Evolutionary conservation across 177 flowering plant genomes (phyloP).

Genomic region (Telopea speciosissima): DNA sequence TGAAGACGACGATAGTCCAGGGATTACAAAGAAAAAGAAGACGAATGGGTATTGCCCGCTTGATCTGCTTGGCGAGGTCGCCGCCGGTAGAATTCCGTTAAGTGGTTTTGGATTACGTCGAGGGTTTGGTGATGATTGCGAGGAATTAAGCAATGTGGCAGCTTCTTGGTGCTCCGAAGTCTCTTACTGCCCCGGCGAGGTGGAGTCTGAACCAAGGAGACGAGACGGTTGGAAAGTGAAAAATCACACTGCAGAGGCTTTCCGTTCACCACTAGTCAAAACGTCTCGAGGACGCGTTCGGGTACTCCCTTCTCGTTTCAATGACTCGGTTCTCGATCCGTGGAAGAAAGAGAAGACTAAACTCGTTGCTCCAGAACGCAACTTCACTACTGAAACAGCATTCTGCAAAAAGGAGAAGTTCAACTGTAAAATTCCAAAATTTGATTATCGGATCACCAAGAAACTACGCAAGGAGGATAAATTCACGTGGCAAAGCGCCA

Average conservation of each 20-base stretch:
- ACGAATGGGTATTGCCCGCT: slow-evolving; percentile 13
- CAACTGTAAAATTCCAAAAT: slow-evolving; percentile 23
- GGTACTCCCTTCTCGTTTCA: slow-evolving; percentile 55
- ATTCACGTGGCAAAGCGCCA: not conserved
- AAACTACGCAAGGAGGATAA: slow-evolving; percentile 15
- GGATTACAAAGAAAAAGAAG: slow-evolving; percentile 29
- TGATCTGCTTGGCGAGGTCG: slow-evolving; percentile 19
- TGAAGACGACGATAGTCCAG: slow-evolving; percentile 18
- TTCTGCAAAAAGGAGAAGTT: slow-evolving; percentile 25
- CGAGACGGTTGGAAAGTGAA: not conserved
- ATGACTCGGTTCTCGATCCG: slow-evolving; percentile 44
- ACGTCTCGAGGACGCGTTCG: slow-evolving; percentile 57
- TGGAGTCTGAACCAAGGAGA: slow-evolving; percentile 19
- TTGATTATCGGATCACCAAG: slow-evolving; percentile 13
- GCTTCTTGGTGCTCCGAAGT: slow-evolving; percentile 34
- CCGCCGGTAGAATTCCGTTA: slow-evolving; percentile 11
- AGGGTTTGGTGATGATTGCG: slow-evolving; percentile 9
- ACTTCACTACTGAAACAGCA: slow-evolving; percentile 24
- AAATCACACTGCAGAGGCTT: slow-evolving; percentile 12
- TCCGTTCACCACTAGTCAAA: slow-evolving; percentile 31
- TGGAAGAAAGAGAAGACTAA: slow-evolving; percentile 43
- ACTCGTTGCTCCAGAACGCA: slow-evolving; percentile 22
- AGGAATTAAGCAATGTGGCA: slow-evolving; percentile 24
- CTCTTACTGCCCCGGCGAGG: slow-evolving; percentile 25
- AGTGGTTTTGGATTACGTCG: slow-evolving; percentile 9